Conservation (phyloP, 768 basidiomycete genomes). For the Panellus pusillus region DNA sequence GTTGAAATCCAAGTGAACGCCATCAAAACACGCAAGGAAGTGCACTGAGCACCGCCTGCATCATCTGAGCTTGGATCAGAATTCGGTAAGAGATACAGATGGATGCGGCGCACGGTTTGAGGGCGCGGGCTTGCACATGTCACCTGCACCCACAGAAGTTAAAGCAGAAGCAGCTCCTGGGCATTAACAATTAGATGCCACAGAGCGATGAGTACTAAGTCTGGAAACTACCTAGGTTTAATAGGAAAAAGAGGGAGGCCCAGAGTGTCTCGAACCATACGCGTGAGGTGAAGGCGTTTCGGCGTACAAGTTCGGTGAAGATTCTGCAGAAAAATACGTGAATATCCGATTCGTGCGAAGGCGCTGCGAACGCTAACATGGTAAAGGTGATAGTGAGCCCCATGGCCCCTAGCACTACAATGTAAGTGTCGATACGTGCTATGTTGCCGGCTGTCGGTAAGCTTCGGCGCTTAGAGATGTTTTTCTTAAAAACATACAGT, state of each 20-base stretch:
- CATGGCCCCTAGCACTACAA: conserved; percentile 58
- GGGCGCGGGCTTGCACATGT: conserved; percentile 37
- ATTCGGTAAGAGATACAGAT: background rate
- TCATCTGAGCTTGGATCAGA: background rate
- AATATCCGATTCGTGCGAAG: background rate
- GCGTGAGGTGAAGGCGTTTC: conserved; percentile 51
- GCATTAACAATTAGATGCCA: conserved; percentile 1
- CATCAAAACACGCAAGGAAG: conserved; percentile 54
- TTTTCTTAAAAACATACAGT: conserved; percentile 36
- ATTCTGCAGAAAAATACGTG: conserved; percentile 34
- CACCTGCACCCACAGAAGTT: conserved; percentile 37
- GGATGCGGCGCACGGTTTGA: conserved; percentile 1
- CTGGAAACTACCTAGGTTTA: conserved; percentile 53
- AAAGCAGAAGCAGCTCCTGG: conserved; percentile 55
- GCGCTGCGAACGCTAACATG: conserved; percentile 43
- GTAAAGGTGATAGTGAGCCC: conserved; percentile 59
- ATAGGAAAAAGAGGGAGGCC: conserved; percentile 54
- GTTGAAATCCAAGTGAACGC: conserved; percentile 61
- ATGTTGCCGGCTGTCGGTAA: background rate
- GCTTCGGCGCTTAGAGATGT: background rate
- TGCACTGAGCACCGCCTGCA: conserved; percentile 36
- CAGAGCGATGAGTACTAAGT: background rate
- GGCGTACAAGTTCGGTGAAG: conserved; percentile 57
- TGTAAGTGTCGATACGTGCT: conserved; percentile 57
- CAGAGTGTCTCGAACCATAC: conserved; percentile 74